Evolutionary conservation across 345 rosid genomes (phyloP).

Genomic region (Populus davidiana): DNA sequence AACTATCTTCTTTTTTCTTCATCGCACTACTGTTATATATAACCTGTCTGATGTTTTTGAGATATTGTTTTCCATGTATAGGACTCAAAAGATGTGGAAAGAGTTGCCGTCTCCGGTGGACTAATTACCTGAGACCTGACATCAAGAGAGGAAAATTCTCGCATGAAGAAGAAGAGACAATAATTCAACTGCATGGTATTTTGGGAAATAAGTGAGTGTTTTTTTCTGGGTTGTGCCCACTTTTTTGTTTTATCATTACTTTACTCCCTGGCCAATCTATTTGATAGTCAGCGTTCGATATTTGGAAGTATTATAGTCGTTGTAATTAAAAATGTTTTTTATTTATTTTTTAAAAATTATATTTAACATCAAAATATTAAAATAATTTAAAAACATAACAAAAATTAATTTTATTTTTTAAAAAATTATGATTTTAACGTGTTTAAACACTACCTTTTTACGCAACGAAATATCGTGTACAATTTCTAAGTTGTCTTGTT

Average conservation of each 20-base stretch:
- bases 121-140: slow-evolving; percentile 81
- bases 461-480: not conserved
- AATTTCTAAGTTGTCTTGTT: not conserved
- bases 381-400: too few relatives aligned
- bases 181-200: slow-evolving; percentile 65
- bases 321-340: too few relatives aligned
- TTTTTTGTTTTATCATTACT: not conserved
- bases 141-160: slow-evolving; percentile 80
- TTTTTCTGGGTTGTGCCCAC: not conserved
- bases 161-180: slow-evolving; percentile 69
- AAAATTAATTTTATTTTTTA: too few relatives aligned
- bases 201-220: slow-evolving; percentile 71
- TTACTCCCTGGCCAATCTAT: not conserved
- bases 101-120: slow-evolving; percentile 88
- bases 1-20: not conserved
- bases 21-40: not conserved
- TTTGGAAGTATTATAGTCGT: too few relatives aligned
- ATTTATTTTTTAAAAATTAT: too few relatives aligned
- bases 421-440: too few relatives aligned
- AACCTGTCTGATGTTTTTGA: not conserved
- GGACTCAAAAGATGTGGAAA: slow-evolving; percentile 72
- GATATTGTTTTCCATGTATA: not conserved
- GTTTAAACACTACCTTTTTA: too few relatives aligned
- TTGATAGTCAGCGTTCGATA: not conserved
- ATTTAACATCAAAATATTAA: too few relatives aligned